Conservation (phyloP, 1,284 basidiomycete genomes). For the Mycena citricolor region DNA sequence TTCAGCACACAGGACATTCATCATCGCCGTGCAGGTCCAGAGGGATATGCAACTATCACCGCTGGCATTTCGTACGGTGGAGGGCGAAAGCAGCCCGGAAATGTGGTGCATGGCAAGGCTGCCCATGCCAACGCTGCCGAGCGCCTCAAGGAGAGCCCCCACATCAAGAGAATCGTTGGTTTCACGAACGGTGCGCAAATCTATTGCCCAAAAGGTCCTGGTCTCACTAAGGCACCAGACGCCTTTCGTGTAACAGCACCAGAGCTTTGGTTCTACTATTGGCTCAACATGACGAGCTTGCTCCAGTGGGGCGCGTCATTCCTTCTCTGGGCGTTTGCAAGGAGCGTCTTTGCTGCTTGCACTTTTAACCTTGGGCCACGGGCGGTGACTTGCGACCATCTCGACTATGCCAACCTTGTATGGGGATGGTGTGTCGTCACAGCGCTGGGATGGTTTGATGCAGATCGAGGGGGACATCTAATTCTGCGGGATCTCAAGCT, state of each 20-base stretch:
- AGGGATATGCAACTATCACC: neutral
- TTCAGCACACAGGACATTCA: neutral
- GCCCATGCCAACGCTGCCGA: neutral
- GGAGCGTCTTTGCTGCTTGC: conserved; percentile 4
- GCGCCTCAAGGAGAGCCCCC: neutral
- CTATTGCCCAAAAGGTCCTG: too few species aligned
- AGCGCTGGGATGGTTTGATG: conserved; percentile 3
- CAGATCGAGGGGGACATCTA: conserved; percentile 5
- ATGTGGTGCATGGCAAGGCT: neutral
- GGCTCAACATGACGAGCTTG: too few species aligned
- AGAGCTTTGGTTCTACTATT: too few species aligned
- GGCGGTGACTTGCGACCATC: neutral
- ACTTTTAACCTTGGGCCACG: conserved; percentile 10
- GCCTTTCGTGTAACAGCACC: too few species aligned
- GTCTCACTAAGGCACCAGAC: too few species aligned
- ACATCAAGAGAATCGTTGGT: neutral
- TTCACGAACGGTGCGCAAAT: conserved; percentile 3
- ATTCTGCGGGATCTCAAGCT: conserved; percentile 10
- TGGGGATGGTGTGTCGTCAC: conserved; percentile 17
- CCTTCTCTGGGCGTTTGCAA: conserved; percentile 1
- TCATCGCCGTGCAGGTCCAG: conserved; percentile 7
- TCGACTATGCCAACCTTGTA: conserved; percentile 8
- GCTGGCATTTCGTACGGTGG: conserved; percentile 6
- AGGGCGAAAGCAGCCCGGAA: conserved; percentile 10
- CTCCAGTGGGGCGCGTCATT: neutral